Conservation (phyloP, 192 early-diverging fungal genomes). For the Ambispora gerdemannii region DNA sequence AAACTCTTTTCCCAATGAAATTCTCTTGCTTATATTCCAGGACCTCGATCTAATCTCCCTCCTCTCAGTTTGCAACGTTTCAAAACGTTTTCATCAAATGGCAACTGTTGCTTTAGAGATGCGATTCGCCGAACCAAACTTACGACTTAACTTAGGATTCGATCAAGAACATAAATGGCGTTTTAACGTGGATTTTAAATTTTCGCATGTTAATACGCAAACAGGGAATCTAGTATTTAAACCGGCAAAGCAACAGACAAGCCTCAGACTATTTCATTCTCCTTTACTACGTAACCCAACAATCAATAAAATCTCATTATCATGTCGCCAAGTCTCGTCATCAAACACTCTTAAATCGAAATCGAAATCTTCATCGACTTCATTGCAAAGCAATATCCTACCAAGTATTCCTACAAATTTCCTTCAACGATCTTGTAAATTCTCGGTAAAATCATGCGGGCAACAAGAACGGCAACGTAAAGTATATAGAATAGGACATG, state of each 20-base stretch:
- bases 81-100: neutral
- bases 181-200: neutral
- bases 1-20: neutral
- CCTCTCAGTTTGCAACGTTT: neutral
- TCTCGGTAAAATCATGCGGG: neutral
- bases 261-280: slow-evolving; percentile 6
- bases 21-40: slow-evolving; percentile 7
- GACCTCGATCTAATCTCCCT: neutral
- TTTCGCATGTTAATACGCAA: neutral
- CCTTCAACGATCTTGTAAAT: neutral
- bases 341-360: neutral
- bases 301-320: neutral
- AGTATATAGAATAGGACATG: slow-evolving; percentile 22
- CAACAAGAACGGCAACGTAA: neutral
- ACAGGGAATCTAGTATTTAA: slow-evolving; percentile 4
- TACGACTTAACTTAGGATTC: neutral
- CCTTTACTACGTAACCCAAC: neutral
- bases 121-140: slow-evolving; percentile 1
- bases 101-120: neutral
- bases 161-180: slow-evolving; percentile 16
- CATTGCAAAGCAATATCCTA: neutral
- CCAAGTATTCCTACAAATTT: neutral
- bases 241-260: neutral
- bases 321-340: neutral
- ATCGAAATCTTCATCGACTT: neutral